These are phyloP conservation scores for Talaromyces borbonicus DNA, from an alignment of 495 filamentous ascomycete species.

Conservation along the genomic window DNA sequence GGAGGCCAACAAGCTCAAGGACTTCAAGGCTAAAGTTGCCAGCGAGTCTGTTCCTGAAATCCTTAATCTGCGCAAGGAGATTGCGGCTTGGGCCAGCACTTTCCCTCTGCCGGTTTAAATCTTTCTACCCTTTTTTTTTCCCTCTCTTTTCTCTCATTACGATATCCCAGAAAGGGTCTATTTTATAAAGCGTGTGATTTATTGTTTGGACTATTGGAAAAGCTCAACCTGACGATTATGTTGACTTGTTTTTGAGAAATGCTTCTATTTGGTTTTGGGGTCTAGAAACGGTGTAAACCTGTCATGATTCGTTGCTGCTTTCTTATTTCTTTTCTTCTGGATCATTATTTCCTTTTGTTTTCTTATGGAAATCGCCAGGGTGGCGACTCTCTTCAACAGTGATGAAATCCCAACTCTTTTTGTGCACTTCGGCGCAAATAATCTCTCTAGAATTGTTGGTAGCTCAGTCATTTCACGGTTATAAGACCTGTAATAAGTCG, in stretches of 20 bases:
- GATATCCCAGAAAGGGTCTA: too few relatives aligned
- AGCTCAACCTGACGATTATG: conserved; percentile 7
- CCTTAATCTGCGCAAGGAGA: conserved; percentile 75
- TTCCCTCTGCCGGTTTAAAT: conserved; percentile 83
- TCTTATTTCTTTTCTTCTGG: background rate
- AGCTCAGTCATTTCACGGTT: too few relatives aligned
- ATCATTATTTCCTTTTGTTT: background rate
- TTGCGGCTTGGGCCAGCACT: conserved; percentile 73
- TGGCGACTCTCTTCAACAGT: conserved; percentile 6
- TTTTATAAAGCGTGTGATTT: conserved; percentile 1
- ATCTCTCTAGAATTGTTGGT: background rate
- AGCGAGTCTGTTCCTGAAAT: conserved; percentile 69
- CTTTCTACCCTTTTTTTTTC: background rate
- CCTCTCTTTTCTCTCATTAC: too few relatives aligned
- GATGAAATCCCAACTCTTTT: conserved; percentile 6
- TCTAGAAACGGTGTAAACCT: too few relatives aligned
- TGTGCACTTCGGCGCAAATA: background rate
- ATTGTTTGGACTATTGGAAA: conserved; percentile 4
- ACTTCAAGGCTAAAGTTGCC: conserved; percentile 91
- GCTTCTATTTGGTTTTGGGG: too few relatives aligned
- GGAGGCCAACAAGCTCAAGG: conserved; percentile 97
- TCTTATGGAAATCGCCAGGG: background rate
- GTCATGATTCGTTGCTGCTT: background rate
- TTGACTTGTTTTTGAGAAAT: background rate
- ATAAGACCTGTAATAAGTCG: too few relatives aligned